Evolutionary conservation across 306 rosid genomes (phyloP), one percentile per base, ranked within the genome.

Genomic region (Amphicarpaea edgeworthii): DNA sequence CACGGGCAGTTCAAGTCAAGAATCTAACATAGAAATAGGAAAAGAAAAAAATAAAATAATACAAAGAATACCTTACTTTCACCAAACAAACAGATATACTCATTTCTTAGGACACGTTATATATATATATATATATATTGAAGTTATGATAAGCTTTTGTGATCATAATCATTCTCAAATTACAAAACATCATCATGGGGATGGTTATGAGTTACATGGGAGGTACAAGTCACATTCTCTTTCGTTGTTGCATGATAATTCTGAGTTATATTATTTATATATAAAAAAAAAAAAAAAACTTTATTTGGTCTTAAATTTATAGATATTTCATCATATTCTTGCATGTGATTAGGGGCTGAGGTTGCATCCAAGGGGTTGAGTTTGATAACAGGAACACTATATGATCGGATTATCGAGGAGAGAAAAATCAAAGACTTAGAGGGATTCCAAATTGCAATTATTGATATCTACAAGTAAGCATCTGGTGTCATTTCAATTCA

Each of bases 401-500:
- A 75, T 73, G 24, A 84, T 17, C 61, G 80, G 58, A 78, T 91
- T 62, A 5, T 82, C 20, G 68, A 72, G 34, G 70, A 50, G 17
- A 57, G 38, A 50, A 75, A 81, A 0, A 80, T 81, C 45, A 9
- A 38, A 20, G 0, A 34, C 58, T 62, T 68, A 24, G 80, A 83
- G 0, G 61, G 50, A 0, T 91, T 91, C 46, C 88, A 86, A n/a
- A 9, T 16, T 24, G 88, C 91, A 26, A 70, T 87, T 81, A 95
- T 91, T 68, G 91, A 86, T 47, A 64, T 89, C 73, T 87, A 86
- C 88, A 85, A 40, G 93, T 89, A 82, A 78, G 81, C n/a, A 71
- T 43, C 12, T 23, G 23, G 38, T 60, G 32, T 28, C 32, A 28
- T 28, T 28, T 28, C 32, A n/a, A n/a, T n/a, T n/a, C n/a, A n/a